Percentiles rank a stretch among this genome's conserved stretches.
Evolutionary conservation across 495 filamentous ascomycete genomes (phyloP).

Genomic region (Penicillium mononematosum): DNA sequence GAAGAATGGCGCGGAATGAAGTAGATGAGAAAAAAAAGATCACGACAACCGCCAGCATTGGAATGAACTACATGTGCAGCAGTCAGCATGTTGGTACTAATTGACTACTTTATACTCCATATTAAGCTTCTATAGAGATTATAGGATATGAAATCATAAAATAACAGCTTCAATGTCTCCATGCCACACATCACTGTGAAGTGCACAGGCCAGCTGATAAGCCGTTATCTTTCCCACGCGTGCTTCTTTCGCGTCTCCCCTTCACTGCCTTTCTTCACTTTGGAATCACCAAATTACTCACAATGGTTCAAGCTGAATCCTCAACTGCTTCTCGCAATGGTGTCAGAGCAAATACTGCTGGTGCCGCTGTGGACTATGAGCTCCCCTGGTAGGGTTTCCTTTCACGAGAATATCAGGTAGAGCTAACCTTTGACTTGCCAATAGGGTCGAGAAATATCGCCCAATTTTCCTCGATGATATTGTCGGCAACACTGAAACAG

Average conservation of each 20-base stretch:
- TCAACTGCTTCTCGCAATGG: slow-evolving; percentile 66
- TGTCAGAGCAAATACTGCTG: slow-evolving; percentile 60
- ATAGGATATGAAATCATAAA: not conserved
- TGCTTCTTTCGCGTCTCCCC: slow-evolving; percentile 34
- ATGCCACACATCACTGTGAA: not conserved
- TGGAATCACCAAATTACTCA: slow-evolving; percentile 8
- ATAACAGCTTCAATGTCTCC: not conserved
- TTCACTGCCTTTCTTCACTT: slow-evolving; percentile 9
- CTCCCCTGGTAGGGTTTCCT: slow-evolving; percentile 73
- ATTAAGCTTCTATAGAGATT: not conserved
- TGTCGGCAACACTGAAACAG: slow-evolving; percentile 95
- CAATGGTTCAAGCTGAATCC: slow-evolving; percentile 64
- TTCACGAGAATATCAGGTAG: slow-evolving; percentile 10
- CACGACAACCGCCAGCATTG: not conserved
- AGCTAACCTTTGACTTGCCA: slow-evolving; percentile 10
- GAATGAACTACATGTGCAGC: not conserved
- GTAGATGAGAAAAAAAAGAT: slow-evolving; percentile 3
- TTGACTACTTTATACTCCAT: not conserved
- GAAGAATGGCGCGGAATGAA: slow-evolving; percentile 7
- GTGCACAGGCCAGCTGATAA: slow-evolving; percentile 19
- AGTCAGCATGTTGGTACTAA: not conserved
- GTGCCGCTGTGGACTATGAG: slow-evolving; percentile 69
- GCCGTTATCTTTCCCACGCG: slow-evolving; percentile 24
- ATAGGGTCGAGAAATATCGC: slow-evolving; percentile 97
- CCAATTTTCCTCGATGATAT: slow-evolving; percentile 93